Evolutionary conservation across 441 rosid genomes (phyloP), one percentile per base, ranked within the genome.

Genomic region (Aquilaria agallochum): DNA sequence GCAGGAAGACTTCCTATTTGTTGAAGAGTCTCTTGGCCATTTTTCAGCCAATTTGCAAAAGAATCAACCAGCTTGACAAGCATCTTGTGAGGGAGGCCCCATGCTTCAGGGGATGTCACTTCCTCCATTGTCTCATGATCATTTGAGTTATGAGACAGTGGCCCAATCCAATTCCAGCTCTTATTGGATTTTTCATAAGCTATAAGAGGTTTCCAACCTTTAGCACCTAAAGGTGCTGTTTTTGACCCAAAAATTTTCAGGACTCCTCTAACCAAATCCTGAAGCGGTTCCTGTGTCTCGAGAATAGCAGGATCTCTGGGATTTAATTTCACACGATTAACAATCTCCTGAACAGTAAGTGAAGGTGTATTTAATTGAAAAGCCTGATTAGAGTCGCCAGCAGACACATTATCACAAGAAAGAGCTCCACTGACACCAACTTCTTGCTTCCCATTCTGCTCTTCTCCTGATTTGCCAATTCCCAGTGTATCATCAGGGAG

Each of bases 1-100:
- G 87, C 86, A n/a, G 98, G 98, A 75, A 95, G 98, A 74, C 96
- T 90, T 33, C 99, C 99, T 57, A 95, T 85, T 77, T 84, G 95
- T 62, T 86, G 95, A 66, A 95, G 97, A 52, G 94, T 95, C 77
- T 95, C 98, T 74, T 90, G 97, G 66, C 96, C 88, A 67, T 85
- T 87, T 80, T 92, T 92, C 70, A 95, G 95, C 99, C 99, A 92
- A 73, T 80, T 90, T 54, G 99, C 99, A 73, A 92, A 95, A 4
- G 96, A 86, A 74, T 95, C 97, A 49, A 95, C 99, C 81, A 95
- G 72, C 80, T 95, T 95, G 60, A 90, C 97, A 65, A 92, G 95
- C 93, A 89, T 85, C 79, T 95, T 95, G 72, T 87, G 95, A 5
- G 97, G 87, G 62, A 95, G 86, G 63, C 87, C 83, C 99, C 99